Evolutionary conservation across 1,139 yeast species (phyloP).

Genomic region (Sugiyamaella castrensis): DNA sequence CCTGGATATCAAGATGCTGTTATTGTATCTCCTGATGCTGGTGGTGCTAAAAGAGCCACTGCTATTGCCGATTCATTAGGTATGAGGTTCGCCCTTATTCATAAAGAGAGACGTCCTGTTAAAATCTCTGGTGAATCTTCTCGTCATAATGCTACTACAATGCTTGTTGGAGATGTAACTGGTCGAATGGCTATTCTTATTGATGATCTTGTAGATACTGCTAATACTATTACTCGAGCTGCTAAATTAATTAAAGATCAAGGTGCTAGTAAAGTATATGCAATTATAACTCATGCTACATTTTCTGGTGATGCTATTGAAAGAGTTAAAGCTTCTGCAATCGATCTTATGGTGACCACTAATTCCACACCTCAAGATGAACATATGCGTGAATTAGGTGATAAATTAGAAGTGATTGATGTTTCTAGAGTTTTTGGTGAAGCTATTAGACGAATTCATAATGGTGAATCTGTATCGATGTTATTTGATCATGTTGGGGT

Average conservation of each 20-base stretch:
- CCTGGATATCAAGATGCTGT: conserved; percentile 77
- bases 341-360: conserved; percentile 87
- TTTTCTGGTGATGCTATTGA: conserved; percentile 89
- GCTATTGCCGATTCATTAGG: conserved; percentile 88
- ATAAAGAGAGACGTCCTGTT: conserved; percentile 75
- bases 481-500: conserved; percentile 65
- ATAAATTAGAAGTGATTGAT: conserved; percentile 76
- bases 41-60: conserved; percentile 96
- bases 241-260: conserved; percentile 88
- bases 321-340: conserved; percentile 62
- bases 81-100: conserved; percentile 89
- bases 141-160: conserved; percentile 57
- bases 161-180: conserved; percentile 91
- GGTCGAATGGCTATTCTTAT: conserved; percentile 80
- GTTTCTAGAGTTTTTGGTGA: conserved; percentile 88
- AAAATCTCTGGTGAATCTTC: conserved; percentile 18
- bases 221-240: conserved; percentile 87
- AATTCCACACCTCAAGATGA: conserved; percentile 85
- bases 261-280: conserved; percentile 84
- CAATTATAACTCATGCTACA: conserved; percentile 88
- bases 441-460: conserved; percentile 91
- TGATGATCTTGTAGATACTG: conserved; percentile 93
- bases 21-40: conserved; percentile 93
- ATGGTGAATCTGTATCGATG: conserved; percentile 95
- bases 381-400: conserved; percentile 50